phyloP scores from a whole-genome alignment of 768 basidiomycete species.

The Favolaschia claudopus region DNA sequence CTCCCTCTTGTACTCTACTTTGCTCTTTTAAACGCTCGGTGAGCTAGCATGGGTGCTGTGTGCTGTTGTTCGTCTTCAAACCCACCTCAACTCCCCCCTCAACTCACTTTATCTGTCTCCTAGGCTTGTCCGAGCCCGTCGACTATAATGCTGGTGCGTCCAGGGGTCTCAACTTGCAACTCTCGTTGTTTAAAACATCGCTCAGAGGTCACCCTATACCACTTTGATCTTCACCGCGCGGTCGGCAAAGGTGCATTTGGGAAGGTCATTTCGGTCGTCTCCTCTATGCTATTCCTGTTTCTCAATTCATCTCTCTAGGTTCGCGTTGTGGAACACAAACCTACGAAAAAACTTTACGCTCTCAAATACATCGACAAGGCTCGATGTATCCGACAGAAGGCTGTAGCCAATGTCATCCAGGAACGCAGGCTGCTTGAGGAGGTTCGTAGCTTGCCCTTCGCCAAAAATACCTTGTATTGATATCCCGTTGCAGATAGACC shows the following conservation, averaged over 20 bases:
- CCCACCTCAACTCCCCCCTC: neutral
- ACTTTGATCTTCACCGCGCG: constrained; percentile 94
- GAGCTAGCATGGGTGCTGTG: constrained; percentile 61
- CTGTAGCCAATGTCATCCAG: constrained; percentile 92
- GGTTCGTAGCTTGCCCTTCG: constrained; percentile 49
- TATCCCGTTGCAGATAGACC: constrained; percentile 68
- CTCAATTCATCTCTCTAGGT: constrained; percentile 60
- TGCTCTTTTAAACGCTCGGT: constrained; percentile 40
- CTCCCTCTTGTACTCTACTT: constrained; percentile 34
- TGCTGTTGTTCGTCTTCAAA: constrained; percentile 44
- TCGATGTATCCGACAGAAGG: constrained; percentile 88
- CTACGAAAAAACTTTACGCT: constrained; percentile 89
- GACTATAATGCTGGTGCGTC: constrained; percentile 85
- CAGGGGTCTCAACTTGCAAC: too few species aligned
- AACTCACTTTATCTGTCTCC: neutral
- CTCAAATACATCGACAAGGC: constrained; percentile 99
- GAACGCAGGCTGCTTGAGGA: constrained; percentile 93
- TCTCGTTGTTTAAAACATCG: too few species aligned
- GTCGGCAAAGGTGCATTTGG: constrained; percentile 99
- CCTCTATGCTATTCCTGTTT: constrained; percentile 10
- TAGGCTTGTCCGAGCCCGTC: constrained; percentile 71
- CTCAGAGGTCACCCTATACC: constrained; percentile 92
- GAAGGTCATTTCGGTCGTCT: constrained; percentile 82
- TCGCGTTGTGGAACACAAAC: constrained; percentile 96
- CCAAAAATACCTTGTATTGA: constrained; percentile 1